Conservation (phyloP, 2,329 filamentous ascomycete species). For the Talaromyces verruculosus region DNA sequence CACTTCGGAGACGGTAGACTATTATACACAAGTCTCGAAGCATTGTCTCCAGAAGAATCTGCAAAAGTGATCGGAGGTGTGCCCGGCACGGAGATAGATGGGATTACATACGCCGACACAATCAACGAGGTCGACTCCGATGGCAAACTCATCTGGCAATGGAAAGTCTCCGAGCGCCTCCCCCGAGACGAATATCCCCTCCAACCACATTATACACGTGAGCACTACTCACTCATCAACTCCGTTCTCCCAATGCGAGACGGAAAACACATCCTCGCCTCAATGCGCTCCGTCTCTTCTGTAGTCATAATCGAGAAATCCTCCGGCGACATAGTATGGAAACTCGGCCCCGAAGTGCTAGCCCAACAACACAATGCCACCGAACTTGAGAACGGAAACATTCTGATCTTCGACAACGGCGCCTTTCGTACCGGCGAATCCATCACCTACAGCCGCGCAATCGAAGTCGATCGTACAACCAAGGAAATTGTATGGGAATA, state of each 20-base stretch:
- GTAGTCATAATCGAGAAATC: constrained; percentile 46
- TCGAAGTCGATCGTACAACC: constrained; percentile 40
- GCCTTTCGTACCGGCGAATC: constrained; percentile 44
- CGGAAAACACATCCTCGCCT: constrained; percentile 46
- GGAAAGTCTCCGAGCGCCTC: constrained; percentile 47
- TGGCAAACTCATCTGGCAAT: constrained; percentile 45
- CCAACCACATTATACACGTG: constrained; percentile 31
- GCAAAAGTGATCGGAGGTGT: constrained; percentile 44
- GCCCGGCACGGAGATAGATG: constrained; percentile 36
- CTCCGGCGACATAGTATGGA: constrained; percentile 47
- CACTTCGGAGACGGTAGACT: constrained; percentile 46
- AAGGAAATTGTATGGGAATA: constrained; percentile 50
- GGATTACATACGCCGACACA: constrained; percentile 38
- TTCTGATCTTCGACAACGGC: constrained; percentile 51
- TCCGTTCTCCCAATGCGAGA: constrained; percentile 42
- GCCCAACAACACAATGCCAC: constrained; percentile 49
- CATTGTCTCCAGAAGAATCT: constrained; percentile 39
- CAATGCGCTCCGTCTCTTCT: constrained; percentile 44
- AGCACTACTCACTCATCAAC: constrained; percentile 50
- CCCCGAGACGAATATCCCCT: constrained; percentile 41
- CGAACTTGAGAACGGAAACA: constrained; percentile 44
- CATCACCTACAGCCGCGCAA: constrained; percentile 46
- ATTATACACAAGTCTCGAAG: constrained; percentile 47
- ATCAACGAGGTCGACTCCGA: constrained; percentile 45
- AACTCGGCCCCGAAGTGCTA: constrained; percentile 41